Evolutionary conservation across 176 grass and related monocot species (phyloP), one percentile per base, ranked within the genome.

Genomic region (Puccinellia tenuiflora): DNA sequence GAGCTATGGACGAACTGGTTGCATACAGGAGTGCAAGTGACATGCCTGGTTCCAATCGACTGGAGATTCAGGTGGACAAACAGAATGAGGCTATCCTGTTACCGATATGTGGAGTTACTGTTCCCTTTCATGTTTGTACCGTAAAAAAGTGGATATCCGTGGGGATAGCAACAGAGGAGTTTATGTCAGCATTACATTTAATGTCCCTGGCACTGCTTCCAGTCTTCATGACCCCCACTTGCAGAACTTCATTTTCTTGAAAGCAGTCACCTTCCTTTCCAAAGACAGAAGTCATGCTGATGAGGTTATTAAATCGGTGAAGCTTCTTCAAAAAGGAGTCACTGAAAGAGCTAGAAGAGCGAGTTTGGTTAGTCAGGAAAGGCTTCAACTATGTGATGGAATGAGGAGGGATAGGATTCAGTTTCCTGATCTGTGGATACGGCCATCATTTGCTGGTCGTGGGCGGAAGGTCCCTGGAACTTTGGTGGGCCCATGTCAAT

Each of bases 81-180:
- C 94, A 93, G 83, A 93, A 95, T n/a, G 95, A 98, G 68, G 88
- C 90, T 82, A 62, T 98, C 31, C 90, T 98, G 18, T 84, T 98
- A 52, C 95, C 95, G 46, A 93, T 98, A 33, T 93, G 90, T 88
- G 95, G 92, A 34, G 91, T 79, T 77, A 93, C 91, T 91, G 88
- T 93, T 54, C 90, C 92, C 51, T 98, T 98, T 80, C 95, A 98
- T 84, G 86, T 98, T 81, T 94, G 92, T 70, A 98, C 95, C 39
- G 60, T 98, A 45, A 98, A 93, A 85, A 98, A 85, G 95, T 91
- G 43, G 82, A 88, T 40, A 95, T 79, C 33, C 92, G 94, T 61
- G 90, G 88, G 72, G 92, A 98, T 62, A 91, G 94, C 39, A 79
- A 87, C 31, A 95, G 85, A 22, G 92, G 92, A 75, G 91, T 91